phyloP scores from a whole-genome alignment of 805 yeast species.

The Saccharomycopsis sp. region DNA sequence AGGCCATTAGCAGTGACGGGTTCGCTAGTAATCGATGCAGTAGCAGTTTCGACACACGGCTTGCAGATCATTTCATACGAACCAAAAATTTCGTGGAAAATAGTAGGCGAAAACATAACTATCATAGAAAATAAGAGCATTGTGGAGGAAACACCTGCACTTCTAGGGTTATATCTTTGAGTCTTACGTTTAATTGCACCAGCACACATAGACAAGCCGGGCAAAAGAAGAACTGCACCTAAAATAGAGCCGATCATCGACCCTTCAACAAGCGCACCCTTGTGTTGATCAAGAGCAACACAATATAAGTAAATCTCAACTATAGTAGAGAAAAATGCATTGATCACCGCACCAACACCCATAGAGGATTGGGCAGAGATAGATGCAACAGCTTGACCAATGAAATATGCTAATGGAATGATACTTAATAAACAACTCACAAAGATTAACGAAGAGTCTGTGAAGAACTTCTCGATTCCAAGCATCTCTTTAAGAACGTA shows the following conservation, averaged over 20 bases:
- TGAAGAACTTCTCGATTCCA: conserved; percentile 37
- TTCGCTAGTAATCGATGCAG: conserved; percentile 2
- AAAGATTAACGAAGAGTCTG: conserved; percentile 63
- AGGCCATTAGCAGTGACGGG: conserved; percentile 12
- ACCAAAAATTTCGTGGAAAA: conserved; percentile 86
- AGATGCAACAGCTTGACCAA: conserved; percentile 99
- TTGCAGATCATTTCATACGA: conserved; percentile 71
- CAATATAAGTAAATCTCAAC: conserved; percentile 91
- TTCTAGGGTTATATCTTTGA: conserved; percentile 89
- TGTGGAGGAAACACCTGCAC: conserved; percentile 96
- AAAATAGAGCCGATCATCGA: conserved; percentile 89
- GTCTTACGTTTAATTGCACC: conserved; percentile 92
- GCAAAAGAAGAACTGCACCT: conserved; percentile 86
- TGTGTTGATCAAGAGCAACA: conserved; percentile 79
- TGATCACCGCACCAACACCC: conserved; percentile 98
- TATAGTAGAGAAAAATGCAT: conserved; percentile 93
- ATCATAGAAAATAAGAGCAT: conserved; percentile 87
- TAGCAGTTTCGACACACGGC: conserved; percentile 35
- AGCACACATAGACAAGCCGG: conserved; percentile 96
- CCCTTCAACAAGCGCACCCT: conserved; percentile 90
- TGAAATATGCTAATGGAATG: conserved; percentile 90
- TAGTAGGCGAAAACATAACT: conserved; percentile 88
- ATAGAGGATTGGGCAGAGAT: conserved; percentile 97
- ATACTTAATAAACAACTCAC: conserved; percentile 74
- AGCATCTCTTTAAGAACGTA: conserved; percentile 50